Base-by-base conservation (phyloP, 176 grass and related monocot genomes). In the Carex kokanica region DNA sequence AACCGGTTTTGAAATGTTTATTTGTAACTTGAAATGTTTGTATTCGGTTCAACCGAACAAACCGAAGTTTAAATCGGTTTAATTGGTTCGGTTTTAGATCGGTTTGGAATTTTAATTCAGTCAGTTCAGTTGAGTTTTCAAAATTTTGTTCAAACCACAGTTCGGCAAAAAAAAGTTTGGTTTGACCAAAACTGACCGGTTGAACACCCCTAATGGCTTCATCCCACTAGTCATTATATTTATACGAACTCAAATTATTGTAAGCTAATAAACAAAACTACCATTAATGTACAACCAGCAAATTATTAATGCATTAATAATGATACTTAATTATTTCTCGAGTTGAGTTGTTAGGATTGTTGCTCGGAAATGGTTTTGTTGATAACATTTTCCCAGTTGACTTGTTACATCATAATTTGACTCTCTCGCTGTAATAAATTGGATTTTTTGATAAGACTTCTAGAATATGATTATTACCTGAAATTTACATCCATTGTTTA, bases 371-470 rank as follows among this genome's bases (percentile, higher is more conserved):
- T 70, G 36, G 32, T 70, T 61, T 23, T 70, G 17, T 9, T 20
- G 66, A 70, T 3, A n/a, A 20, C 32, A n/a, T 41, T 71, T 41
- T 43, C 18, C 36, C 21, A 43, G 8, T 45, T 43, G 36, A 43
- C 67, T 43, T 43, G 36, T 45, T 71, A 71, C 67, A 71, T 71
- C 67, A 20, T 71, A 71, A 71, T 11, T 71, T 71, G 36, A 71
- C 67, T 17, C 32, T 16, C 14, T 17, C 36, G 38, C 15, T 43
- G 36, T 43, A 45, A 71, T 71, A 71, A 45, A 38, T 18, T 70
- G 16, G 18, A n/a, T 1, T 34, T 41, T n/a, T 31, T 40, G 14
- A 61, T 23, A 61, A 23, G n/a, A 60, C 58, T 60, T 60, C n/a
- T 23, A 60, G 58, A 60, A n/a, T 61, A 21, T 8, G 7, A 24